Evolutionary conservation across 2,329 filamentous ascomycete species (phyloP), one percentile per base, ranked within the genome.

Genomic region (Xylaria sp.): DNA sequence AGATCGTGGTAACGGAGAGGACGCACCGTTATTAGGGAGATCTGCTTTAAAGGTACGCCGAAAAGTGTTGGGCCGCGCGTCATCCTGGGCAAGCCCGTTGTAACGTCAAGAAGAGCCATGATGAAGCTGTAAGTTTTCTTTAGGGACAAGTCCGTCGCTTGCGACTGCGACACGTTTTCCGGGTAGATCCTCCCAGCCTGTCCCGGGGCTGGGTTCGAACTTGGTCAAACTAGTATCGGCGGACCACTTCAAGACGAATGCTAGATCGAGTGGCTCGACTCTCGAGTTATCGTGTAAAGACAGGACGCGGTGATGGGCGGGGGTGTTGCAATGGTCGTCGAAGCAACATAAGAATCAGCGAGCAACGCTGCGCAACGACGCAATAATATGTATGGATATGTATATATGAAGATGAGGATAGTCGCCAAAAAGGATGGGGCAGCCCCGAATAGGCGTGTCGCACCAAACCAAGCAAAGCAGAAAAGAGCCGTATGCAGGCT

Each of bases 31-130:
- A 88, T 80, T 46, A 92, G 78, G 56, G 89, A 90, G 31, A 89
- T 76, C 73, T 89, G 85, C 81, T 91, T 91, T 82, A 90, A 83
- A 47, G 88, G 84, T 70, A 91, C 73, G 65, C 89, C 88, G 70
- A 87, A 75, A 56, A 84, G 72, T 25, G 76, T 80, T 63, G 82
- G 81, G 59, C 78, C 79, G 62, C 73, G 73, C 64, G 73, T 74
- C 46, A 75, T 71, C 65, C 76, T 72, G 46, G 74, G 73, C 60
- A 76, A 71, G 53, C 54, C 60, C n/a, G 73, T 73, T 53, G 75
- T 72, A 57, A 73, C 71, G 67, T 80, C 78, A 58, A 79, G 75
- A 65, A 80, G 71, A 67, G 78, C 78, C 80, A 82, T 82, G 70
- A 51, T 70, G 72, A 57, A 28, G 54, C 17, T 7, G n/a, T 51